Conservation (phyloP, 1,139 yeast genomes). For the Magnusiomyces suaveolens region DNA sequence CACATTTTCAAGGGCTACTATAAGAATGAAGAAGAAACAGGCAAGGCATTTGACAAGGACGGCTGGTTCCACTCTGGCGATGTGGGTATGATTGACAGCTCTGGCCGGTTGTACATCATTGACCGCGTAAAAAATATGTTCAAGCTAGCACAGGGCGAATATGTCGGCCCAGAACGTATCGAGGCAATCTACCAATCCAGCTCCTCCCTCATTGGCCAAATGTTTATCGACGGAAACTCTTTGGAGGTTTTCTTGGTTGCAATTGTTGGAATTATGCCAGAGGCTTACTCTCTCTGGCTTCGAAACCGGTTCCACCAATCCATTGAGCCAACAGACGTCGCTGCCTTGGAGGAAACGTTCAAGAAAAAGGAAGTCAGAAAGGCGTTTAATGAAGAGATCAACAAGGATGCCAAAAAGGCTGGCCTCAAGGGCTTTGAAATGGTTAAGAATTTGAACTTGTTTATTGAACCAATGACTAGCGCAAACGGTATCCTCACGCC, state of each 20-base stretch:
- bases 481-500: conserved; percentile 67
- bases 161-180: conserved; percentile 68
- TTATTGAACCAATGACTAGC: conserved; percentile 56
- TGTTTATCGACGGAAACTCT: conserved; percentile 64
- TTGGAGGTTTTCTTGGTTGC: conserved; percentile 52
- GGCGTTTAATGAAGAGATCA: conserved; percentile 28
- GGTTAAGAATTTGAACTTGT: conserved; percentile 50
- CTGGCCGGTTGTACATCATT: conserved; percentile 52
- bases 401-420: conserved; percentile 26
- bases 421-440: conserved; percentile 48
- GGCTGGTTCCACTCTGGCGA: conserved; percentile 80
- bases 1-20: conserved; percentile 53
- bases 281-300: conserved; percentile 27
- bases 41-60: conserved; percentile 45
- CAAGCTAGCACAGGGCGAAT: conserved; percentile 75
- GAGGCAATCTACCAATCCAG: conserved; percentile 54
- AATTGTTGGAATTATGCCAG: conserved; percentile 51
- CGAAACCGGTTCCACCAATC: conserved; percentile 20
- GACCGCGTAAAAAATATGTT: conserved; percentile 76
- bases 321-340: conserved; percentile 24
- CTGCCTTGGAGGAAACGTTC: conserved; percentile 26
- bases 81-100: conserved; percentile 46
- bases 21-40: conserved; percentile 48
- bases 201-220: conserved; percentile 45
- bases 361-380: conserved; percentile 28